These are phyloP conservation scores for Symbiodinium pilosum DNA, from an alignment of 73 alveolate species.

Conservation along the genomic window DNA sequence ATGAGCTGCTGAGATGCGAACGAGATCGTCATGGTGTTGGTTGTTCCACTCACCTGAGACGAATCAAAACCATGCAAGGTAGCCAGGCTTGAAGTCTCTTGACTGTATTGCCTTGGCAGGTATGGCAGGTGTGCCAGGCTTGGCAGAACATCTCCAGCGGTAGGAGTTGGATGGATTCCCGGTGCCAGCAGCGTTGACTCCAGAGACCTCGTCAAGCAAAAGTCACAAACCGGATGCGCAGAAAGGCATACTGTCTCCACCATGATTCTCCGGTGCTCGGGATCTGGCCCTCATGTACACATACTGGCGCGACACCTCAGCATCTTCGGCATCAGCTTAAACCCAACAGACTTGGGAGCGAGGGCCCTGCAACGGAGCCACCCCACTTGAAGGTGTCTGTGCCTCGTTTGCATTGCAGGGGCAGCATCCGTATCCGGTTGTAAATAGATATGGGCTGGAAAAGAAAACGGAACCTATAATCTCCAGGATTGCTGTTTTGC, in stretches of 20 bases:
- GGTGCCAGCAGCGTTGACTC: constrained; percentile 64
- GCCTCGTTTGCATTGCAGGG: too few relatives aligned
- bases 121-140: constrained; percentile 41
- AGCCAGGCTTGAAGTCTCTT: background rate
- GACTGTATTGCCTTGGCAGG: constrained; percentile 18
- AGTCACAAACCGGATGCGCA: too few relatives aligned
- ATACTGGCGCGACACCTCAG: constrained; percentile 34
- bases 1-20: background rate
- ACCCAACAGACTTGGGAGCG: background rate
- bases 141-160: constrained; percentile 87
- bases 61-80: background rate
- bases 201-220: constrained; percentile 15
- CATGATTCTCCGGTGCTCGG: background rate
- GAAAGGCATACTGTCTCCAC: background rate
- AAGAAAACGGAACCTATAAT: too few relatives aligned
- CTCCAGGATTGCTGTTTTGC: too few relatives aligned
- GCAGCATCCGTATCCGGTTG: too few relatives aligned
- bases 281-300: constrained; percentile 46
- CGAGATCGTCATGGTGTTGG: constrained; percentile 81
- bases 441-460: too few relatives aligned
- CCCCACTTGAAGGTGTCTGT: constrained; percentile 56
- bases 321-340: too few relatives aligned
- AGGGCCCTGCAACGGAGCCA: constrained; percentile 8
- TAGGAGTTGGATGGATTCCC: constrained; percentile 71
- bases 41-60: constrained; percentile 58